Evolutionary conservation across 345 rosid genomes (phyloP).

Genomic region (Carallia pectinifolia): DNA sequence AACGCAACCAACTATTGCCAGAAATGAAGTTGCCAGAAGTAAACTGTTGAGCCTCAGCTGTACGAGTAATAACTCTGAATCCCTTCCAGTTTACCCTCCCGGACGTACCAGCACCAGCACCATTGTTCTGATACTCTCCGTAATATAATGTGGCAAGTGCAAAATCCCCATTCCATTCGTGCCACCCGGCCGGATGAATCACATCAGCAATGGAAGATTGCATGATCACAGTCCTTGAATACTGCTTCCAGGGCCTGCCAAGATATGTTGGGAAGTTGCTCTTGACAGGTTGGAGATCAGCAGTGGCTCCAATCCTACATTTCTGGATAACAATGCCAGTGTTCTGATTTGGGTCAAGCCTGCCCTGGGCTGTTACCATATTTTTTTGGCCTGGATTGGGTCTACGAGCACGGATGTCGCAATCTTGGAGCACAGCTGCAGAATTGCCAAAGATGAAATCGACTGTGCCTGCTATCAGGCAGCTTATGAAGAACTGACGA

Average conservation of each 20-base stretch:
- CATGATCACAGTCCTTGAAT: slow-evolving; percentile 73
- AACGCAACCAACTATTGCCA: slow-evolving; percentile 55
- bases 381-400: slow-evolving; percentile 76
- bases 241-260: slow-evolving; percentile 81
- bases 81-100: slow-evolving; percentile 69
- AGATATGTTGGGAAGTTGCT: slow-evolving; percentile 58
- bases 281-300: slow-evolving; percentile 45
- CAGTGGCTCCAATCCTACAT: slow-evolving; percentile 66
- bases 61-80: slow-evolving; percentile 45
- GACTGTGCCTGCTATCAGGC: too few species aligned
- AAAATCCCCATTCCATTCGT: slow-evolving; percentile 62
- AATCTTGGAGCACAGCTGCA: slow-evolving; percentile 53
- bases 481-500: too few species aligned
- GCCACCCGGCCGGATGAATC: slow-evolving; percentile 65
- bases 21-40: slow-evolving; percentile 42
- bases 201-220: slow-evolving; percentile 59
- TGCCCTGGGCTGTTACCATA: slow-evolving; percentile 87
- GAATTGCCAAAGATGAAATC: slow-evolving; percentile 53
- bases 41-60: slow-evolving; percentile 51
- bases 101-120: slow-evolving; percentile 64
- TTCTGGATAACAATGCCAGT: slow-evolving; percentile 84
- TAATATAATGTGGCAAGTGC: slow-evolving; percentile 64
- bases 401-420: slow-evolving; percentile 77
- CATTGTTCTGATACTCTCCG: slow-evolving; percentile 60
- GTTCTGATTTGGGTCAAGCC: slow-evolving; percentile 75